These are phyloP conservation scores for Penicillium cinerascens DNA, from an alignment of 495 filamentous ascomycete species.

Conservation along the genomic window DNA sequence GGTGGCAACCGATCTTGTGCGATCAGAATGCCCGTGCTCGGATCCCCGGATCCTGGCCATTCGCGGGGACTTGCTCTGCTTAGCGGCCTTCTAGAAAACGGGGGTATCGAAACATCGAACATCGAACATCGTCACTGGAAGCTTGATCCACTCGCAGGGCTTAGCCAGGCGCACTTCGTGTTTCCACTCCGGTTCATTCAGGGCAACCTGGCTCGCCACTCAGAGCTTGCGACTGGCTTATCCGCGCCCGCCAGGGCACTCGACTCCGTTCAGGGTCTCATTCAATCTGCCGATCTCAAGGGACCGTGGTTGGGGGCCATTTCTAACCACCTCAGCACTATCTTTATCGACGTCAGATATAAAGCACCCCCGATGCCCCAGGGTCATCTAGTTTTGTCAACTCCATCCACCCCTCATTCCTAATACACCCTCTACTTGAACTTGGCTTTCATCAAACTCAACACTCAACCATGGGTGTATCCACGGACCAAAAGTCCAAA, in stretches of 20 bases:
- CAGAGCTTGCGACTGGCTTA: not conserved
- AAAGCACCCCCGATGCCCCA: not conserved
- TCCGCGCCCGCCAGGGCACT: not conserved
- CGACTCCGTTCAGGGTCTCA: not conserved
- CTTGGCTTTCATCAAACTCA: not conserved
- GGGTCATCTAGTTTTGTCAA: slow-evolving; percentile 2
- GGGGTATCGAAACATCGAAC: not conserved
- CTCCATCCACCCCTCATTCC: not conserved
- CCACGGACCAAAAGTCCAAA: slow-evolving; percentile 16
- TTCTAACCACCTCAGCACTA: not conserved
- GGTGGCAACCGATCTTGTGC: too few relatives aligned
- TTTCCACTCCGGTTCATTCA: not conserved
- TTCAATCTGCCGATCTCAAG: not conserved
- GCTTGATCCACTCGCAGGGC: slow-evolving; percentile 12
- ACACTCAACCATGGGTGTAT: slow-evolving; percentile 15
- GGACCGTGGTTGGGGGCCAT: not conserved
- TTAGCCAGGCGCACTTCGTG: slow-evolving; percentile 8
- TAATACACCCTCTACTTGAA: not conserved
- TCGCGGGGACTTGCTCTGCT: not conserved
- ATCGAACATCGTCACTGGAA: not conserved
- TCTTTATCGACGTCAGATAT: not conserved
- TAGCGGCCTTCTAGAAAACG: not conserved
- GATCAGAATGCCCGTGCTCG: too few relatives aligned
- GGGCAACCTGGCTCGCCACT: not conserved
- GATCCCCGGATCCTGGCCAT: not conserved